A percentile compares a stretch with the other conserved stretches of the same genome.
phyloP scores from a whole-genome alignment of 371 early-diverging fungal species.

The Blyttiomyces sp. region DNA sequence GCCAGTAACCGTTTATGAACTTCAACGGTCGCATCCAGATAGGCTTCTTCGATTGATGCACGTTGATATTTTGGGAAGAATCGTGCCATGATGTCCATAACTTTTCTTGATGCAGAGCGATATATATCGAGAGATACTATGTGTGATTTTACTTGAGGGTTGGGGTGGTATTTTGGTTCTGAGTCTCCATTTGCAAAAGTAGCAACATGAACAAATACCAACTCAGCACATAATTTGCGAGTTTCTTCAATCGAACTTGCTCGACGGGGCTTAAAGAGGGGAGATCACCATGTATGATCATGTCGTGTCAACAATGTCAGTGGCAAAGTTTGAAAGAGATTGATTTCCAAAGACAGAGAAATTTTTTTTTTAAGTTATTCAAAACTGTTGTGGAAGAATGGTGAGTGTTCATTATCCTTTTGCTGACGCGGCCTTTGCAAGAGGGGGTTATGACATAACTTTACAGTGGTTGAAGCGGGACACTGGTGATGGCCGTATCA shows the following conservation, averaged over 20 bases:
- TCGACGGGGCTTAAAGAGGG: no score
- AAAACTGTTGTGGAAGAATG: no score
- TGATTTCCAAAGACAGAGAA: no score
- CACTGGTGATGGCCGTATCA: no score
- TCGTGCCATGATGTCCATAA: constrained; percentile 8
- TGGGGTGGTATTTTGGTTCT: constrained; percentile 65
- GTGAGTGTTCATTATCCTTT: no score
- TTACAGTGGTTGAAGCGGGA: no score
- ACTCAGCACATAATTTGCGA: constrained; percentile 41
- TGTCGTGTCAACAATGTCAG: no score
- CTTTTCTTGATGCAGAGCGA: constrained; percentile 12
- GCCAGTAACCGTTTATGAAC: constrained; percentile 58
- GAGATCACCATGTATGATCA: no score
- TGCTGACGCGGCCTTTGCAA: no score
- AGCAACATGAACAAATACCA: constrained; percentile 78
- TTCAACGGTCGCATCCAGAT: constrained; percentile 74
- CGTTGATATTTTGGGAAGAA: constrained; percentile 35
- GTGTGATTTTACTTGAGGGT: constrained; percentile 70
- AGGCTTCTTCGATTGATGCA: constrained; percentile 72
- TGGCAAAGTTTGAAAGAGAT: no score
- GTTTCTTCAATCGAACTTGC: constrained; percentile 13
- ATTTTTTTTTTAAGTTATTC: no score
- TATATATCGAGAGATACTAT: constrained; percentile 78
- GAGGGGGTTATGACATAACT: no score
- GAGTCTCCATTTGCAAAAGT: constrained; percentile 68